Evolutionary conservation across 2,329 filamentous ascomycete species (phyloP).

Genomic region (Knoxdaviesia proteae): DNA sequence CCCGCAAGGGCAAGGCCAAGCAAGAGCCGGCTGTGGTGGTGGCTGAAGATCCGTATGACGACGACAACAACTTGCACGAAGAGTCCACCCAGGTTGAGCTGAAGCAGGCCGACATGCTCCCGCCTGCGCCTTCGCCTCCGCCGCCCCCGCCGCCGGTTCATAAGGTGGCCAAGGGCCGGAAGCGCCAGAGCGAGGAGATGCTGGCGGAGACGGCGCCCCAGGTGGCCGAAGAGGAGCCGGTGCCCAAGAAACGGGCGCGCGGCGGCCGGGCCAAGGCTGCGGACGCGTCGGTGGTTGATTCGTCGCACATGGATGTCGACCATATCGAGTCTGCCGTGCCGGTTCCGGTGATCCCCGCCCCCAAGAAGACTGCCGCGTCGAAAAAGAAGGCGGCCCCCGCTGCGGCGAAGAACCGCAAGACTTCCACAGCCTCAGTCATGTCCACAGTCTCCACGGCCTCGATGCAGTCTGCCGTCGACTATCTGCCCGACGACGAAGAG

Average conservation of each 20-base stretch:
- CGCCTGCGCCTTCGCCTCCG: conserved; percentile 6
- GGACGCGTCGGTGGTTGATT: conserved; percentile 13
- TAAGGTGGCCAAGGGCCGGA: conserved; percentile 27
- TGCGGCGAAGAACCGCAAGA: conserved; percentile 14
- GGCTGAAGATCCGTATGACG: too few species aligned
- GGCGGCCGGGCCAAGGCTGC: conserved; percentile 18
- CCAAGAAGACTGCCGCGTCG: conserved; percentile 12
- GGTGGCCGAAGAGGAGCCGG: conserved; percentile 23
- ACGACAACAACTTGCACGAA: too few species aligned
- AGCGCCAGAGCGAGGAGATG: conserved; percentile 40
- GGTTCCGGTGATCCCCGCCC: conserved; percentile 1
- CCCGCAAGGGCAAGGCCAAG: conserved; percentile 17
- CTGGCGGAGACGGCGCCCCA: conserved; percentile 20
- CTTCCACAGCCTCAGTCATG: conserved; percentile 24
- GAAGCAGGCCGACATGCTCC: not conserved
- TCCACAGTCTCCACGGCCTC: conserved; percentile 28
- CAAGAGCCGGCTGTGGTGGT: conserved; percentile 31
- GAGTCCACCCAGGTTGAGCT: too few species aligned
- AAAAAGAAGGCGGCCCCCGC: conserved; percentile 24
- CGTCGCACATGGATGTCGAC: conserved; percentile 16
- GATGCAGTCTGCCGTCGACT: conserved; percentile 15
- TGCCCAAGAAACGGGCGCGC: conserved; percentile 37
- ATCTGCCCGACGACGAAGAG: conserved; percentile 38
- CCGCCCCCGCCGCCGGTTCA: conserved; percentile 12
- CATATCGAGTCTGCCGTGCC: conserved; percentile 4